These are phyloP conservation scores for Xylariales sp. DNA, from an alignment of 2,329 filamentous ascomycete species.

Conservation along the genomic window DNA sequence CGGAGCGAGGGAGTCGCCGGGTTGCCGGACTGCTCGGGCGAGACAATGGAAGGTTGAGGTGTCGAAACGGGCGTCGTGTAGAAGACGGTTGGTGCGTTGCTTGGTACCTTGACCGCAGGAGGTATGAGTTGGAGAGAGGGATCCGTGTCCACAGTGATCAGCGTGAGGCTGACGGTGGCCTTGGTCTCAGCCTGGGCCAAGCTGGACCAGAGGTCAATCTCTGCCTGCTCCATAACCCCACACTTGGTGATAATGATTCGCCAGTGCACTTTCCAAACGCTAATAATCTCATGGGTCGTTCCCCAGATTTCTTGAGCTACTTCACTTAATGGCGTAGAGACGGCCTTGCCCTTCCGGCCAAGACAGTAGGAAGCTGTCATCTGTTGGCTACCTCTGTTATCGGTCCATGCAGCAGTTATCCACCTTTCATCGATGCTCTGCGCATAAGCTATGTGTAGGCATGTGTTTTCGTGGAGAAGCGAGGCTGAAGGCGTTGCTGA, in stretches of 20 bases:
- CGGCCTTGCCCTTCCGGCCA: conserved; percentile 49
- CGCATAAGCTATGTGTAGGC: conserved; percentile 76
- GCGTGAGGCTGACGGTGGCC: conserved; percentile 48
- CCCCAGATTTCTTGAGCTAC: conserved; percentile 75
- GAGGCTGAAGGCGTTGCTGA: conserved; percentile 64
- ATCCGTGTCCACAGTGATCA: conserved; percentile 61
- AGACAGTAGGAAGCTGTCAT: conserved; percentile 71
- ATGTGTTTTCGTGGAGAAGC: conserved; percentile 71
- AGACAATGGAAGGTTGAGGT: conserved; percentile 54
- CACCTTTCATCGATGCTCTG: conserved; percentile 71
- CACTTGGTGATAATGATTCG: conserved; percentile 70
- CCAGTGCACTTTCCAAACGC: conserved; percentile 68
- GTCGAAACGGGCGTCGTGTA: conserved; percentile 65
- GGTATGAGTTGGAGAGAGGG: conserved; percentile 61
- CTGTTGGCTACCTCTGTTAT: conserved; percentile 70
- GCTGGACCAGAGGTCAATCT: conserved; percentile 56
- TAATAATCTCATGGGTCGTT: conserved; percentile 69
- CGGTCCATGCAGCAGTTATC: conserved; percentile 77
- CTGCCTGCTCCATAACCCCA: conserved; percentile 61
- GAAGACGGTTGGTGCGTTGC: conserved; percentile 38
- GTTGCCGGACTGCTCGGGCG: conserved; percentile 54
- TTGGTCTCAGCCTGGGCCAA: conserved; percentile 48
- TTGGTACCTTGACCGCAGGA: conserved; percentile 44
- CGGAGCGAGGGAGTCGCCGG: conserved; percentile 44
- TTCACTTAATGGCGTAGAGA: conserved; percentile 52